Percentiles rank a stretch among this genome's conserved stretches.
Conservation (phyloP, 345 rosid species). For the Lepidium africanum region DNA sequence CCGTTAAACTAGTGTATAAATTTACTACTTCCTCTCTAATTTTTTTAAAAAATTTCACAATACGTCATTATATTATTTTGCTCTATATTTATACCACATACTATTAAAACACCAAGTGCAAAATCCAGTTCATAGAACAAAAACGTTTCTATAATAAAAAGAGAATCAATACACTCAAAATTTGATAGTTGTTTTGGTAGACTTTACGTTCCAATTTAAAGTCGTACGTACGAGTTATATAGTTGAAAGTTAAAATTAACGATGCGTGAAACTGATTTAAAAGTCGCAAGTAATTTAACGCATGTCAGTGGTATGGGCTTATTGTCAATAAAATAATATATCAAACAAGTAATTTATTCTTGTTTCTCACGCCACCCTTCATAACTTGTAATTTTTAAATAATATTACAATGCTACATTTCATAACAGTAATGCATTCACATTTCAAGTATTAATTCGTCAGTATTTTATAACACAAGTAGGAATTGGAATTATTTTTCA, state of each 20-base stretch:
- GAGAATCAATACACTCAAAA: background rate
- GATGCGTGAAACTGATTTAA: background rate
- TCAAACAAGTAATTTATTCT: slow-evolving; percentile 3
- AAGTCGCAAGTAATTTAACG: slow-evolving; percentile 3
- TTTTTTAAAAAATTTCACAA: too few species aligned
- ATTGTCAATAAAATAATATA: background rate
- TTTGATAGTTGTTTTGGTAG: background rate
- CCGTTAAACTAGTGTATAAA: background rate
- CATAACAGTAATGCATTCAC: too few species aligned
- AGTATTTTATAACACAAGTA: background rate
- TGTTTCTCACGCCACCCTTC: slow-evolving; percentile 5
- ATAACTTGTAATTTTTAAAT: background rate
- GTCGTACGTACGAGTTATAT: background rate
- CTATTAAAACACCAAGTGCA: background rate
- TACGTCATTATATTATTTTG: background rate
- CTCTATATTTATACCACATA: background rate
- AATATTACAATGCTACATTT: too few species aligned
- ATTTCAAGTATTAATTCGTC: too few species aligned
- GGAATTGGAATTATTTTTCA: background rate
- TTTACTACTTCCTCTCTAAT: too few species aligned
- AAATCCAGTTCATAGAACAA: too few species aligned
- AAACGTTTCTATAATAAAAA: background rate
- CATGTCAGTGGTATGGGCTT: slow-evolving; percentile 21
- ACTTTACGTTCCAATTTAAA: background rate
- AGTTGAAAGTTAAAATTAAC: background rate